Evolutionary conservation across 805 yeast species (phyloP).

Genomic region (Candida insectalens): DNA sequence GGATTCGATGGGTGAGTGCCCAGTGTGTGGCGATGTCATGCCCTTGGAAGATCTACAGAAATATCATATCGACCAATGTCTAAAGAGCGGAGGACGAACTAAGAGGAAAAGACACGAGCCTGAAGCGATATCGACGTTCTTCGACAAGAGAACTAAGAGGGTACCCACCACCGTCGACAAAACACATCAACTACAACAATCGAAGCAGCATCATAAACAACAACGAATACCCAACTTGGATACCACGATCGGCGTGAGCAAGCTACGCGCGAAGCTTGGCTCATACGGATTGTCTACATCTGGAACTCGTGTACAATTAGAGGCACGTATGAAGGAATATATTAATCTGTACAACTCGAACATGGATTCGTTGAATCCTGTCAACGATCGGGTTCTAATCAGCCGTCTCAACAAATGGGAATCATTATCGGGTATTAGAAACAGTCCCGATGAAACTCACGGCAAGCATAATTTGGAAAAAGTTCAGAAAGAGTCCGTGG

Average conservation of each 20-base stretch:
- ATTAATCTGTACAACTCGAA: slow-evolving; percentile 74
- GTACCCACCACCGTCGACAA: too few species aligned
- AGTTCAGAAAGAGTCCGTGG: slow-evolving; percentile 14
- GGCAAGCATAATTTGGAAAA: slow-evolving; percentile 30
- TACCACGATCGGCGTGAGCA: slow-evolving; percentile 45
- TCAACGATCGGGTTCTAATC: slow-evolving; percentile 42
- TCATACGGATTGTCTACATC: slow-evolving; percentile 44
- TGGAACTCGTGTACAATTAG: slow-evolving; percentile 59
- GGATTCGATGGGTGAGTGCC: slow-evolving; percentile 45
- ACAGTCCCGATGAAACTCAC: slow-evolving; percentile 10
- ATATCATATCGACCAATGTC: slow-evolving; percentile 54
- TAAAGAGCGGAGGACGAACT: too few species aligned
- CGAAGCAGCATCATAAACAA: slow-evolving; percentile 9
- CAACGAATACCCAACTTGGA: slow-evolving; percentile 53
- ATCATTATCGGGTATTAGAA: slow-evolving; percentile 12
- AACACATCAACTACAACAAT: slow-evolving; percentile 17
- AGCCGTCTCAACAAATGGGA: slow-evolving; percentile 65
- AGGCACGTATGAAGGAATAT: slow-evolving; percentile 67
- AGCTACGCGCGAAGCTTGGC: slow-evolving; percentile 50
- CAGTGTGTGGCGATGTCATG: slow-evolving; percentile 51
- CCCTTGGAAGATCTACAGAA: slow-evolving; percentile 46
- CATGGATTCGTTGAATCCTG: slow-evolving; percentile 61
- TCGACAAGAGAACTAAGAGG: too few species aligned
- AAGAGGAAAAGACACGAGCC: slow-evolving; percentile 11
- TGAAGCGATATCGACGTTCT: slow-evolving; percentile 8